Conservation (phyloP, 352 stramenopile species). For the Phytophthora pinifolia region DNA sequence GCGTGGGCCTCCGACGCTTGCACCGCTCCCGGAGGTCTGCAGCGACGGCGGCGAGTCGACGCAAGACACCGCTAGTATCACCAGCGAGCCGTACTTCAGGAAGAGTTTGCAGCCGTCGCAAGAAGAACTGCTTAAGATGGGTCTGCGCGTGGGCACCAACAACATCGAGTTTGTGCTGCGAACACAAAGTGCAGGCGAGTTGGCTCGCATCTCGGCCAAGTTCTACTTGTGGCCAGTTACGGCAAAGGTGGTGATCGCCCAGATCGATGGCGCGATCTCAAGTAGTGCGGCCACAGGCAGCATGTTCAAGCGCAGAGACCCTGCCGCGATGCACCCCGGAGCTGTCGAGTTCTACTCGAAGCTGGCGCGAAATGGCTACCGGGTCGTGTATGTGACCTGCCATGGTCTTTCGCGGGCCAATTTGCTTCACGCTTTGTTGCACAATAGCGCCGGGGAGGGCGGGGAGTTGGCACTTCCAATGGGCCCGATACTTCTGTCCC, state of each 20-base stretch:
- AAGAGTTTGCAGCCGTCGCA: conserved; percentile 67
- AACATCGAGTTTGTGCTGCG: conserved; percentile 68
- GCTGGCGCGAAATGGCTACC: conserved; percentile 69
- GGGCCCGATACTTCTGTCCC: conserved; percentile 70
- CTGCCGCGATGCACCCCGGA: conserved; percentile 48
- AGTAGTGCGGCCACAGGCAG: conserved; percentile 38
- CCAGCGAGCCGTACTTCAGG: conserved; percentile 42
- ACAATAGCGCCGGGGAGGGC: conserved; percentile 18
- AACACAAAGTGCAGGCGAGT: conserved; percentile 18
- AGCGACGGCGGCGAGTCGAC: conserved; percentile 37
- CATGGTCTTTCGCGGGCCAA: conserved; percentile 57
- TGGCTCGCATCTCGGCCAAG: conserved; percentile 49
- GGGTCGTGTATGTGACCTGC: conserved; percentile 82
- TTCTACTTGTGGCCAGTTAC: conserved; percentile 75
- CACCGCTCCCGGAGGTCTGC: conserved; percentile 27
- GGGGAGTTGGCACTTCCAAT: conserved; percentile 47
- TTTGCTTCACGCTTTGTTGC: conserved; percentile 46
- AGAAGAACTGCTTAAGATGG: conserved; percentile 61
- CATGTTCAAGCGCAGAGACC: conserved; percentile 51
- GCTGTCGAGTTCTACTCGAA: conserved; percentile 78
- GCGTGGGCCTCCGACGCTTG: conserved; percentile 10
- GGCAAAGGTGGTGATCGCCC: conserved; percentile 76
- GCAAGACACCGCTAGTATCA: conserved; percentile 42
- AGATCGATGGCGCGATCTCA: conserved; percentile 82
- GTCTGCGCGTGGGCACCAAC: conserved; percentile 59